These are phyloP conservation scores for Funneliformis mosseae DNA, from an alignment of 192 early-diverging fungal genomes.

Conservation along the genomic window DNA sequence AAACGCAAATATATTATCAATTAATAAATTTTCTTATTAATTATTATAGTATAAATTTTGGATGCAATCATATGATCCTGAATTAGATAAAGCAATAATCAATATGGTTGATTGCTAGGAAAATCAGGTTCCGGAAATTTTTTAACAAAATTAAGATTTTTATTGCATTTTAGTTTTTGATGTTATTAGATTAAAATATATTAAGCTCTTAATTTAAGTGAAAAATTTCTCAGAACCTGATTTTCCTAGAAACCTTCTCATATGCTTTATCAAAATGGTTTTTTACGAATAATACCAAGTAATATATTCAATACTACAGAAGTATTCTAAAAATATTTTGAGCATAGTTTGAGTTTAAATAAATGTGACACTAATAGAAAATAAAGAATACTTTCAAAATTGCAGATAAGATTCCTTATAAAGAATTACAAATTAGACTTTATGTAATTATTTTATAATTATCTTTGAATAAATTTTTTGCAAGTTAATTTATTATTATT, in stretches of 20 bases:
- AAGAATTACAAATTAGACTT: neutral
- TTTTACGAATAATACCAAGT: neutral
- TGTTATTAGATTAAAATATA: too few relatives aligned
- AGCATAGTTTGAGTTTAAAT: neutral
- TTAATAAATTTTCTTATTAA: too few relatives aligned
- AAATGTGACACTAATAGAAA: neutral
- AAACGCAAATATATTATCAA: too few relatives aligned
- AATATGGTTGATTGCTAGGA: too few relatives aligned
- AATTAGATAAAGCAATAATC: neutral
- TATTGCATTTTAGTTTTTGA: too few relatives aligned
- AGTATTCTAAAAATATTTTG: neutral
- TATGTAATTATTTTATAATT: neutral
- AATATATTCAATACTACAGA: neutral
- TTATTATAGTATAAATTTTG: slow-evolving; percentile 4
- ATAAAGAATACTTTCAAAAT: neutral
- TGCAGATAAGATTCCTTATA: neutral
- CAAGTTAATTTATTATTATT: neutral
- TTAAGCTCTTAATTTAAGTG: too few relatives aligned
- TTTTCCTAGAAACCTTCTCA: too few relatives aligned
- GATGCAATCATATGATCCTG: neutral
- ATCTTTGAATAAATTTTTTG: neutral
- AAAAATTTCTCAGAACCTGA: too few relatives aligned
- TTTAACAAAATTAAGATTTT: too few relatives aligned
- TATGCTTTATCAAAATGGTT: neutral
- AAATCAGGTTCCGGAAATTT: too few relatives aligned